Evolutionary conservation across 2,329 filamentous ascomycete species (phyloP), one percentile per base, ranked within the genome.

Genomic region (Phialophora verrucosa): DNA sequence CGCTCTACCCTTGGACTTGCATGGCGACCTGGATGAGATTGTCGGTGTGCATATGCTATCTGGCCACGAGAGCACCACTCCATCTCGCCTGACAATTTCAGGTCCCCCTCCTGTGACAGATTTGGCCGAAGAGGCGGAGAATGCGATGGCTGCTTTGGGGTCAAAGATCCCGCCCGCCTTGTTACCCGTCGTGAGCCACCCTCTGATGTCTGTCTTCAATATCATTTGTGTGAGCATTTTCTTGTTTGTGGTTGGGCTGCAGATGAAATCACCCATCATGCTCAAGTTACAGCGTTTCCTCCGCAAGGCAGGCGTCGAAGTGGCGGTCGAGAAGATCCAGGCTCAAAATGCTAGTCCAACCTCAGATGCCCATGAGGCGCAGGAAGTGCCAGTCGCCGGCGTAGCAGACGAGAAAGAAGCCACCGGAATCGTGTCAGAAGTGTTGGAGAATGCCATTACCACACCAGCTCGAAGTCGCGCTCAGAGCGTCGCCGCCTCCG

Each of bases 41-140:
- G 84, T 91, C 8, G 91, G 91, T n/a, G 90, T 89, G 0, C 91
- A 93, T 74, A 85, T 84, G 1, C 80, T 91, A 47, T 85, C 87
- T 35, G 79, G 80, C 3, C 49, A 65, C n/a, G 29, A 54, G 82
- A 86, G 67, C 86, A 3, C 83, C 86, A 57, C 82, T 89, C 71
- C 84, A 83, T 62, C 71, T 44, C 63, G 64, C 7, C 55, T 73
- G 64, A 73, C 71, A n/a, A 72, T 73, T 27, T 69, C 65, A 7
- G 67, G 59, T 20, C 67, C 69, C 4, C 58, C 71, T 10, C 62
- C 68, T 42, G 23, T 23, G 12, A 63, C 60, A 10, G 71, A 70
- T 31, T 56, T 71, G 49, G 63, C 57, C 12, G 54, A 68, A 44
- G 68, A 69, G 32, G 64, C 63, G 38, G 68, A 68, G 47, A 70